Evolutionary conservation across 2,329 filamentous ascomycete genomes (phyloP).

Genomic region (Ophiostoma tasmaniense): DNA sequence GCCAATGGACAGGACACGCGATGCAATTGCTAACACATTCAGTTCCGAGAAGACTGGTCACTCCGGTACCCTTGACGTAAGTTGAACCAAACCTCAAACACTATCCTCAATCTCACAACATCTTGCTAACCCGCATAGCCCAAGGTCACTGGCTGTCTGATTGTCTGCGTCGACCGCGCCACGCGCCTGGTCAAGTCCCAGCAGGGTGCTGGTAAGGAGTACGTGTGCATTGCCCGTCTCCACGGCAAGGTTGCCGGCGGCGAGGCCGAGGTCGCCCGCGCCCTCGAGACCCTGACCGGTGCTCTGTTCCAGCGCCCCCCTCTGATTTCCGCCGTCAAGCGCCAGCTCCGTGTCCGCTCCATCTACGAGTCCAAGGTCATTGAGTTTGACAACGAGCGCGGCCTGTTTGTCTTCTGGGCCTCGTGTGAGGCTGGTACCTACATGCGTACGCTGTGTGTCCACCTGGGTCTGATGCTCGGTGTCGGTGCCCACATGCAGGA

Average conservation of each 20-base stretch:
- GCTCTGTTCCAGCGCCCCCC: conserved; percentile 95
- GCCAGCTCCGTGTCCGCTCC: conserved; percentile 83
- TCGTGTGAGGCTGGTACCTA: conserved; percentile 98
- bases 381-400: conserved; percentile 97
- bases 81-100: conserved; percentile 7
- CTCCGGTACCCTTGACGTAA: conserved; percentile 80
- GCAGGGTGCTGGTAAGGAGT: conserved; percentile 98
- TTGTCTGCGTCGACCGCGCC: conserved; percentile 70
- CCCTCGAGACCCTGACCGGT: conserved; percentile 90
- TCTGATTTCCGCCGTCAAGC: conserved; percentile 96
- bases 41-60: conserved; percentile 95
- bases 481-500: conserved; percentile 85
- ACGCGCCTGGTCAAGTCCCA: conserved; percentile 98
- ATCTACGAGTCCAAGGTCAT: conserved; percentile 95
- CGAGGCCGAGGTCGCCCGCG: conserved; percentile 84
- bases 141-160: conserved; percentile 62
- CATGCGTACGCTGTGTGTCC: conserved; percentile 95
- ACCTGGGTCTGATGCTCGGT: conserved; percentile 54
- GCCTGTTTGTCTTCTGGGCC: conserved; percentile 98
- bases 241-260: conserved; percentile 94
- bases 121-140: conserved; percentile 36
- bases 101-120: neutral
- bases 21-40: conserved; percentile 3
- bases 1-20: neutral
- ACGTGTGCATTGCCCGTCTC: conserved; percentile 88